phyloP scores from a whole-genome alignment of 2,329 filamentous ascomycete species.

The Trichoderma pleuroti region DNA sequence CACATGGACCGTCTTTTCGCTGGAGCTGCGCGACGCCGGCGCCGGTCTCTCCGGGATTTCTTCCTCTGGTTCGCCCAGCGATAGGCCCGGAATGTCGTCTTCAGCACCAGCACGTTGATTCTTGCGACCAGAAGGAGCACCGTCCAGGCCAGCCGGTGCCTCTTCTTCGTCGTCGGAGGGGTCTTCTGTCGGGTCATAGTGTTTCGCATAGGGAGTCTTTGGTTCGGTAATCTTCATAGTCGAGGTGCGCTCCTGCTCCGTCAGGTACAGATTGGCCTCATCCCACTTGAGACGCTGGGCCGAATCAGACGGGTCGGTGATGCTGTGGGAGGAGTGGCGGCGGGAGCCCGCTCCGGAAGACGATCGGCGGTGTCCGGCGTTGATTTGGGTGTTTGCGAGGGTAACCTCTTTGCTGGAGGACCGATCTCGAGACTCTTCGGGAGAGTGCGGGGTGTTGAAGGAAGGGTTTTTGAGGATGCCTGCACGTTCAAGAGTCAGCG shows the following conservation, averaged over 20 bases:
- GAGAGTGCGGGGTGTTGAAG: slow-evolving; percentile 58
- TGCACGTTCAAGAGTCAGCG: slow-evolving; percentile 35
- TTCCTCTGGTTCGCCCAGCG: slow-evolving; percentile 89
- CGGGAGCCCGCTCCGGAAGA: slow-evolving; percentile 69
- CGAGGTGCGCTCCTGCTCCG: slow-evolving; percentile 88
- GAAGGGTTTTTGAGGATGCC: slow-evolving; percentile 89
- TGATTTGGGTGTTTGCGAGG: slow-evolving; percentile 89
- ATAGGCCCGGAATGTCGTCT: slow-evolving; percentile 87
- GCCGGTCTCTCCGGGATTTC: slow-evolving; percentile 48
- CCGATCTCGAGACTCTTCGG: slow-evolving; percentile 34
- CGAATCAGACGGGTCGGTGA: slow-evolving; percentile 44
- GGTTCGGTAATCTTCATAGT: slow-evolving; percentile 99
- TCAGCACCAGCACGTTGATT: slow-evolving; percentile 41
- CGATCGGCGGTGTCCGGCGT: slow-evolving; percentile 84
- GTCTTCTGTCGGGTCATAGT: slow-evolving; percentile 87
- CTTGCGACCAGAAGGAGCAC: slow-evolving; percentile 30
- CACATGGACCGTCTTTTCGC: slow-evolving; percentile 75
- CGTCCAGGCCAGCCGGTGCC: slow-evolving; percentile 28
- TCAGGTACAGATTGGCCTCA: slow-evolving; percentile 94
- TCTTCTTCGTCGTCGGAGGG: slow-evolving; percentile 66
- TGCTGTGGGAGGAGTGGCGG: slow-evolving; percentile 60
- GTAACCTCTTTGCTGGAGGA: slow-evolving; percentile 95
- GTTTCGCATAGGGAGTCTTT: slow-evolving; percentile 92
- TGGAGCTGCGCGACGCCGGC: slow-evolving; percentile 36
- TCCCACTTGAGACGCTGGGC: slow-evolving; percentile 92